These are phyloP conservation scores for Chaetomiaceae sp. DNA, from an alignment of 2,329 filamentous ascomycete genomes.

Conservation along the genomic window DNA sequence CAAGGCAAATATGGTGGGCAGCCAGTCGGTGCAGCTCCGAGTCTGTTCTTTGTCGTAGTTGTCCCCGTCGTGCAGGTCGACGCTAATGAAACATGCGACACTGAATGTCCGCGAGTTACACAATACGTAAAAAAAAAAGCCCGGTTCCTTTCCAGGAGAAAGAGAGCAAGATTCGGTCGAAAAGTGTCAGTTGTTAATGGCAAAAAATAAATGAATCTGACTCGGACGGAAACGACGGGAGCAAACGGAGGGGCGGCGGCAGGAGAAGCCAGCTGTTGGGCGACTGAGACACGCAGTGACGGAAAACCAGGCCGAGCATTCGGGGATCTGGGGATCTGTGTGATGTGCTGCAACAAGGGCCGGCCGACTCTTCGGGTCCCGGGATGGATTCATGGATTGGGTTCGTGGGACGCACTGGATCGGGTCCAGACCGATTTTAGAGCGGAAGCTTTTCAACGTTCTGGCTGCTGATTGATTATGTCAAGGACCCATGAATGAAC, in stretches of 20 bases:
- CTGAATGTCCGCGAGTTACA: not conserved
- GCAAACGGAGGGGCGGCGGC: not conserved
- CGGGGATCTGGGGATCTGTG: conserved; percentile 1
- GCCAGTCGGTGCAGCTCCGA: too few relatives aligned
- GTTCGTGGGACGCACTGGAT: not conserved
- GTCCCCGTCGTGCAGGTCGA: too few relatives aligned
- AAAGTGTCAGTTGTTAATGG: not conserved
- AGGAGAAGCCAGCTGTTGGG: not conserved
- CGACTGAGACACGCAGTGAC: not conserved
- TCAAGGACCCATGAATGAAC: conserved; percentile 3
- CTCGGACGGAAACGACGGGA: conserved; percentile 1
- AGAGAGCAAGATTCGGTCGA: not conserved
- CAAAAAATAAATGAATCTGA: not conserved
- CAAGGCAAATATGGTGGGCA: too few relatives aligned
- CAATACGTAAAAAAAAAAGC: not conserved
- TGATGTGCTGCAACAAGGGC: conserved; percentile 8
- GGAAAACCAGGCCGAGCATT: not conserved
- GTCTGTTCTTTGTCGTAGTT: too few relatives aligned
- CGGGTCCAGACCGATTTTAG: not conserved
- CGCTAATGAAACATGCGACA: too few relatives aligned
- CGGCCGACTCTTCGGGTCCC: not conserved
- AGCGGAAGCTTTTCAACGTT: not conserved
- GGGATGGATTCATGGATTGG: too few relatives aligned
- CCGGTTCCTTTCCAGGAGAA: not conserved
- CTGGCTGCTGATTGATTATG: too few relatives aligned